Base-by-base conservation (phyloP, 2,329 filamentous ascomycete species). In the Colletotrichum tabaci region DNA sequence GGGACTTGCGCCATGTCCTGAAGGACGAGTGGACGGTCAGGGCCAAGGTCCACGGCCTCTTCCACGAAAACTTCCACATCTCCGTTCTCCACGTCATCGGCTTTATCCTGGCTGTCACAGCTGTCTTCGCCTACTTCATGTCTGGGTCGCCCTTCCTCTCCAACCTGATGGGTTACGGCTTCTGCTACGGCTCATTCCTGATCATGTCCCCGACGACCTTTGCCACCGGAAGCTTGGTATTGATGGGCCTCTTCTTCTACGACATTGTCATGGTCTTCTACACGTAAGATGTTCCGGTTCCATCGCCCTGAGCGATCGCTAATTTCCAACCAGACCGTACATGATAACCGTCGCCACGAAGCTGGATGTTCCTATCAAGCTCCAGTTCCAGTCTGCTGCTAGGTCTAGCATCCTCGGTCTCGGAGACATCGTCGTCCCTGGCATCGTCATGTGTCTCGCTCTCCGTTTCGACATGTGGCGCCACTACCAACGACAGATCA, bases 241-340 rank as follows among this genome's bases (percentile, higher is more conserved):
- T 98, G 1, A 84, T 86, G 12, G 94, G 92, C 0, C 86, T 98
- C 1, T 98, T 98, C 84, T 90, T 97, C 78, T 99, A 99, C 78
- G 96, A 99, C 79, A 96, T 99, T 60, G 91, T 96, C 80, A 95
- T 96, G 87, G 94, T 96, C 7, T 96, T 96, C 79, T 96, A 93
- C 79, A 95, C 93, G 84, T 91, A 79, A 82, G 89, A 86, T n/a
- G 7, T 10, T n/a, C n/a, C 2, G 8, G 56, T 13, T 23, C 23
- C 7, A 26, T 30, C n/a, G 8, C 6, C n/a, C 18, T 49, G 5
- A 46, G 18, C 46, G 30, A 16, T 76, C 80, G 73, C 80, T 74
- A 15, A 64, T 26, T 15, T 4, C 7, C 26, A n/a, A 35, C 1
- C 68, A 92, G 90, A 0, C 94, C 94, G 0, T 91, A 94, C 79